phyloP scores from a whole-genome alignment of 306 rosid genomes.

The Styphnolobium japonicum region DNA sequence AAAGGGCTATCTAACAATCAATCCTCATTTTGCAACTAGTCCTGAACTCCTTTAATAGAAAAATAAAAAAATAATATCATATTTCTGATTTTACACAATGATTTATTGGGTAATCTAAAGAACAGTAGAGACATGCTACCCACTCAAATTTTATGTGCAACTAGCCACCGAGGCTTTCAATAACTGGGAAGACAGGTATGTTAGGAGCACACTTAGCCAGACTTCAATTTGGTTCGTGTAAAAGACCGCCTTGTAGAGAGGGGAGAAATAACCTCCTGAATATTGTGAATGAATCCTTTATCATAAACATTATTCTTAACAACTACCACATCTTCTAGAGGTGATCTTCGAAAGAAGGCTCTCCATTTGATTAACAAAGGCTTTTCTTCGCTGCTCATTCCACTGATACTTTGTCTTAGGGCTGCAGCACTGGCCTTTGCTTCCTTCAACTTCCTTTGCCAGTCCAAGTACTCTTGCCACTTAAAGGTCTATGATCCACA shows the following conservation, averaged over 20 bases:
- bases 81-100: constrained; percentile 6
- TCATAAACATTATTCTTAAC: constrained; percentile 70
- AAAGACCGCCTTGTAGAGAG: constrained; percentile 52
- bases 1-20: not conserved
- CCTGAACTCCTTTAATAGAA: not conserved
- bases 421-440: constrained; percentile 68
- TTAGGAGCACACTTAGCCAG: constrained; percentile 41
- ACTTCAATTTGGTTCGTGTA: constrained; percentile 51
- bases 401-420: constrained; percentile 56
- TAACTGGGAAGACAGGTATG: not conserved
- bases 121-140: not conserved
- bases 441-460: constrained; percentile 76
- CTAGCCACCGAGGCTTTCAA: constrained; percentile 26
- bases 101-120: constrained; percentile 20
- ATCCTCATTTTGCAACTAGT: constrained; percentile 16
- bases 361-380: constrained; percentile 70
- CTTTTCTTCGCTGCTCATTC: constrained; percentile 45
- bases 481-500: constrained; percentile 64
- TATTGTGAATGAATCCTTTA: constrained; percentile 63
- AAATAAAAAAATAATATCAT: not conserved
- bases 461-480: constrained; percentile 81
- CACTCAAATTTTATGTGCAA: constrained; percentile 13
- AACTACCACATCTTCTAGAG: constrained; percentile 50
- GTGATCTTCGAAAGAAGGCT: constrained; percentile 63
- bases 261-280: constrained; percentile 67